Evolutionary conservation across 2,329 filamentous ascomycete species (phyloP), one percentile per base, ranked within the genome.

Genomic region (Calonectria pteridis): DNA sequence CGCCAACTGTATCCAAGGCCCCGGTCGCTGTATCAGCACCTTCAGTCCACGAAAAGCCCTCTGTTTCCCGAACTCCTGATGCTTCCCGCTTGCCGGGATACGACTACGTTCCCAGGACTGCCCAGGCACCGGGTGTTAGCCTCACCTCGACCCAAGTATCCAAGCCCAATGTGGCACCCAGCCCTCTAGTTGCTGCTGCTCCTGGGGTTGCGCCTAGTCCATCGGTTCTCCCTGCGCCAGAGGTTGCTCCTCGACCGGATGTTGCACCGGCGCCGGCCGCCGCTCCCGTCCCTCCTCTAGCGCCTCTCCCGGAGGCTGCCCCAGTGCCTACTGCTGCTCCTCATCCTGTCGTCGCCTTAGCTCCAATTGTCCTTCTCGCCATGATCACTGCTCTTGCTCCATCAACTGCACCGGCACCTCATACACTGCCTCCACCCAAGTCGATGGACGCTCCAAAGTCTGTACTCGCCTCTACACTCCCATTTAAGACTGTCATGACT

Each of bases 341-440:
- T 59, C 14, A 75, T 1, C 77, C 77, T 14, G 18, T 63, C 18
- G 55, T 75, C 9, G 31, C 69, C 16, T 37, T 77, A 7, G 76
- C 63, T 1, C 77, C 77, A 5, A 71, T 75, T 4, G 69, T 79
- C 13, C 71, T 58, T 4, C 51, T 53, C 2, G 71, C 67, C 2
- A 43, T 78, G 49, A 31, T 46, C 1, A 71, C 65, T 20, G 72
- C 53, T 23, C 40, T 78, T 1, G 29, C 50, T 6, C 75, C 77
- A 6, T 35, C 51, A 14, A 49, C 67, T 6, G 69, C 66, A 1
- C 50, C 72, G 1, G 28, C 59, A 1, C 76, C 77, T 23, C 18
- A 7, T 5, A 37, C 23, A 31, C 69, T 68, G 26, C 53, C 67
- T 10, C 18, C 66, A 4, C 77, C 76, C 16, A 58, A 46, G 31